Conservation (phyloP, 306 rosid species). For the Pterocarpus santalinus region DNA sequence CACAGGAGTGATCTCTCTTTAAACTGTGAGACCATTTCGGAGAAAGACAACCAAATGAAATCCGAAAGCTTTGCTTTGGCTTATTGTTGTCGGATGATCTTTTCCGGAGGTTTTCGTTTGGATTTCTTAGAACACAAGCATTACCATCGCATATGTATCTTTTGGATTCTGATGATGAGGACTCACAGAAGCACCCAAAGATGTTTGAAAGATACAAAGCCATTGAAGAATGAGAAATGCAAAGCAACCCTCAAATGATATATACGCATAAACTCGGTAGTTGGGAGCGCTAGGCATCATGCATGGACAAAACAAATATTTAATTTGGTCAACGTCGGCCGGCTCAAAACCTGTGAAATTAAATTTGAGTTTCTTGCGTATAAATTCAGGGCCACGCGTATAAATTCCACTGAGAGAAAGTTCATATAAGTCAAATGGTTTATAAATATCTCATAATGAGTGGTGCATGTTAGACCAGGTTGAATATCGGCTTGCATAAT, state of each 20-base stretch:
- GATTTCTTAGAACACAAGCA: slow-evolving; percentile 60
- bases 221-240: slow-evolving; percentile 15
- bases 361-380: background rate
- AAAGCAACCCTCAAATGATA: background rate
- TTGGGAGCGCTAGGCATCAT: no score
- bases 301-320: background rate
- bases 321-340: slow-evolving; percentile 45
- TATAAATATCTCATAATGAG: background rate
- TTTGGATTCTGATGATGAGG: slow-evolving; percentile 44
- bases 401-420: background rate
- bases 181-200: slow-evolving; percentile 65
- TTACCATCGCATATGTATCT: slow-evolving; percentile 64
- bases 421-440: slow-evolving; percentile 36
- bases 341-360: background rate
- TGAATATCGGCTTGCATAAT: background rate
- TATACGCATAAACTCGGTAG: no score
- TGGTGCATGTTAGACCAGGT: background rate
- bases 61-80: slow-evolving; percentile 25
- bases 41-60: slow-evolving; percentile 34
- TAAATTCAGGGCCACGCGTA: slow-evolving; percentile 19
- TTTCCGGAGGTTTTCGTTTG: background rate
- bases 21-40: background rate
- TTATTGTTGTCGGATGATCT: slow-evolving; percentile 17
- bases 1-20: slow-evolving; percentile 4
- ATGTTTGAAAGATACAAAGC: slow-evolving; percentile 57